Conservation (phyloP, 2,329 filamentous ascomycete species). For the Coleophoma crateriformis region DNA sequence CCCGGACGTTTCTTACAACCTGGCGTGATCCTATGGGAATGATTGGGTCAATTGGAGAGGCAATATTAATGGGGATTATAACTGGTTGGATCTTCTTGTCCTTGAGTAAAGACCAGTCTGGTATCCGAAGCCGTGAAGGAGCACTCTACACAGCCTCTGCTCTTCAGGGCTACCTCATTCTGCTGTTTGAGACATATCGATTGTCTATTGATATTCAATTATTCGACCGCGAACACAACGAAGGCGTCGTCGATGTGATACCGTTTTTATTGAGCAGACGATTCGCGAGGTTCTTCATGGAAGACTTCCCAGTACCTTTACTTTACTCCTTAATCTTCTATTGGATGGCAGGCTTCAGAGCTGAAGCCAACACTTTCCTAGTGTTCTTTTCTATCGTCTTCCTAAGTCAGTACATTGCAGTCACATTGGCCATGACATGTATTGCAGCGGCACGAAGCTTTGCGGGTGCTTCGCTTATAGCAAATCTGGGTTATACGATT, state of each 20-base stretch:
- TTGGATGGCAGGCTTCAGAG: constrained; percentile 71
- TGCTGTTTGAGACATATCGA: constrained; percentile 72
- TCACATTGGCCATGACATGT: constrained; percentile 65
- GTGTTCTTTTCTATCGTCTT: constrained; percentile 65
- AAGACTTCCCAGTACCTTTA: constrained; percentile 68
- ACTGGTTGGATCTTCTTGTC: constrained; percentile 69
- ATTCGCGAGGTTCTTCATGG: constrained; percentile 61
- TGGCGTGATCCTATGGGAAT: constrained; percentile 75
- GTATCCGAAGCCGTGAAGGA: constrained; percentile 69
- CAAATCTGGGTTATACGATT: constrained; percentile 66
- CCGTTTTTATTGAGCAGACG: constrained; percentile 67
- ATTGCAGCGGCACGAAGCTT: constrained; percentile 63
- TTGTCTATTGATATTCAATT: constrained; percentile 69
- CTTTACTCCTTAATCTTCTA: constrained; percentile 68
- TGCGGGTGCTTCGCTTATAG: constrained; percentile 64
- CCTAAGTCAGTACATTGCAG: constrained; percentile 67
- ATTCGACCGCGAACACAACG: constrained; percentile 70
- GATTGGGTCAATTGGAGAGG: constrained; percentile 63
- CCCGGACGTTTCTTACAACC: constrained; percentile 65
- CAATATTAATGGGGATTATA: constrained; percentile 64
- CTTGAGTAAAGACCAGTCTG: constrained; percentile 58
- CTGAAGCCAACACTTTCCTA: constrained; percentile 59
- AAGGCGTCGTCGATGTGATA: constrained; percentile 64
- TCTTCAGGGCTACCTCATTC: constrained; percentile 70
- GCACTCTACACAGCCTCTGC: constrained; percentile 67